Base-by-base conservation (phyloP, 169 alveolate species). In the Blepharisma undulans region DNA sequence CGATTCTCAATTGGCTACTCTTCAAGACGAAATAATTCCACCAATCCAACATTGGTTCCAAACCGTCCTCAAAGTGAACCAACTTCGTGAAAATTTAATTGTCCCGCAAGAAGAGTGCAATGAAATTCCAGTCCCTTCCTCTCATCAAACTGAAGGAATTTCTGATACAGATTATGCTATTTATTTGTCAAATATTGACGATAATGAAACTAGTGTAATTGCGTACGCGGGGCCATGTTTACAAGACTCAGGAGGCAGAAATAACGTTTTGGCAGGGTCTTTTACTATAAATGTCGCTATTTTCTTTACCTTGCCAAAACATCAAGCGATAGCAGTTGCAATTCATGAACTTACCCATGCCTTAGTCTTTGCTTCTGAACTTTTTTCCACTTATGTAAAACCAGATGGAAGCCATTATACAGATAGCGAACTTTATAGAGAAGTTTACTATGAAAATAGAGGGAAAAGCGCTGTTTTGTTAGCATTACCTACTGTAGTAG, bases 291-390 rank as follows among this genome's bases (percentile, higher is more conserved):
- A 82, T 30, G 12, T 18, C 5, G 76, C 30, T 16, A 36, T 22
- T 10, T 82, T 59, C 33, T 4, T 6, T 4, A 32, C 60, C 34
- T 21, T 25, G 86, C 29, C 60, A 27, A 27, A 4, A 7, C 86
- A 78, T 0, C 71, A 29, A 25, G 6, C 66, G 8, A 29, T 78
- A 7, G 66, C 86, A 19, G 72, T 34, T 5, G 61, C 72, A 30
- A 86, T 89, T 29, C 93, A 89, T 81, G 93, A 89, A 89, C 29
- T 89, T 3, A 77, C 90, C 22, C 93, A 89, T 81, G 21, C 82
- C 19, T 71, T 89, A 71, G 93, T 61, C 21, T 89, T 89, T 89
- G 12, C 74, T 25, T 7, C 29, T n/a, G 29, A 72, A 10, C 77
- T 74, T 29, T 74, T 29, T 8, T 7, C 74, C 29, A 33, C 1